Evolutionary conservation across 202 grass and related monocot genomes (phyloP).

Genomic region (Carex arenaria): DNA sequence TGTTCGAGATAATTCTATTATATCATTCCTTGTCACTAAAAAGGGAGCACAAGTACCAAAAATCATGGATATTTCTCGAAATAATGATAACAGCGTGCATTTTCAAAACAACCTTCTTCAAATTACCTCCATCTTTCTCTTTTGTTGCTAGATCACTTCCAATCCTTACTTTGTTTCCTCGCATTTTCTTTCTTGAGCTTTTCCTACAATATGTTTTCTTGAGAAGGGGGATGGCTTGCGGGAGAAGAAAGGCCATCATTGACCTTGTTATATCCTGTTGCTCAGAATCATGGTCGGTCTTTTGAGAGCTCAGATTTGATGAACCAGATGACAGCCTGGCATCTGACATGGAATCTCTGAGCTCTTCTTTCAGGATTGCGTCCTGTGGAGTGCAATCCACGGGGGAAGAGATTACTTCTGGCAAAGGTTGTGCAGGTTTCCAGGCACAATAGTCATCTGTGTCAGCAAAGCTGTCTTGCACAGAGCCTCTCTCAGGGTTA

Average conservation of each 20-base stretch:
- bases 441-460: conserved; percentile 1
- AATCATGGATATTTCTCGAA: not conserved
- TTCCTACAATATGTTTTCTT: conserved; percentile 52
- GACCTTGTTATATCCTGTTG: conserved; percentile 62
- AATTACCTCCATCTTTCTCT: conserved; percentile 14
- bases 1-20: not conserved
- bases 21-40: not conserved
- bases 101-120: not conserved
- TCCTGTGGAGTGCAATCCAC: conserved; percentile 32
- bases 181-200: conserved; percentile 44
- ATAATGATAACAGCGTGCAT: not conserved
- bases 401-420: conserved; percentile 16
- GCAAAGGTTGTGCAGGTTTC: conserved; percentile 26
- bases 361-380: conserved; percentile 31
- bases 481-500: not conserved
- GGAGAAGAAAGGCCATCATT: conserved; percentile 87
- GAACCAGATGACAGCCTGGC: conserved; percentile 39
- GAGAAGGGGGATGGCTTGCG: conserved; percentile 74
- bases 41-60: not conserved
- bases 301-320: conserved; percentile 69
- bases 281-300: conserved; percentile 46
- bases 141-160: not conserved
- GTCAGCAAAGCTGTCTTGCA: conserved; percentile 22
- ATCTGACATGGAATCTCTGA: conserved; percentile 55
- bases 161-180: not conserved